phyloP scores from a whole-genome alignment of 163 green algal species.

The Scenedesmus sp. region DNA sequence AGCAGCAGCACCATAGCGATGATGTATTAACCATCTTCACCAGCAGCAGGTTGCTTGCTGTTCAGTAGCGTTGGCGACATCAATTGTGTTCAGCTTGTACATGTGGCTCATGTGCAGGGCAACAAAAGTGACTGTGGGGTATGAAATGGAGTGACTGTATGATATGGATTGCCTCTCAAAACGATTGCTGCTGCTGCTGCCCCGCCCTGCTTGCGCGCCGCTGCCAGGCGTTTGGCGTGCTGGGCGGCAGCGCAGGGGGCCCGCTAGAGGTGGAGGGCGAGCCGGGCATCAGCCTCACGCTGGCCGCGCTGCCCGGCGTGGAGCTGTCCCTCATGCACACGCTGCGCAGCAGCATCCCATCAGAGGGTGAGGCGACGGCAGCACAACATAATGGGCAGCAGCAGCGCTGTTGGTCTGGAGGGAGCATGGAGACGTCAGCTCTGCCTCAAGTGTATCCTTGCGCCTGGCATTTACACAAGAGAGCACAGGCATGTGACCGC shows the following conservation, averaged over 20 bases:
- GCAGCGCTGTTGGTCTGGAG: neutral
- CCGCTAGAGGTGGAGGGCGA: conserved; percentile 42
- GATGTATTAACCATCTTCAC: neutral
- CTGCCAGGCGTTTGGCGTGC: conserved; percentile 44
- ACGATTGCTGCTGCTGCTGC: neutral
- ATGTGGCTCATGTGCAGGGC: neutral
- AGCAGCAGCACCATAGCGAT: neutral
- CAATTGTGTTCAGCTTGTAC: neutral
- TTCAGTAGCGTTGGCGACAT: neutral
- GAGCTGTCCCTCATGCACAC: conserved; percentile 50
- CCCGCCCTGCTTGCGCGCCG: neutral
- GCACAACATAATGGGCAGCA: neutral
- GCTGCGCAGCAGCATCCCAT: conserved; percentile 47
- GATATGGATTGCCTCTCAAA: no score
- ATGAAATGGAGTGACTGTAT: no score
- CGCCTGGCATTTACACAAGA: neutral
- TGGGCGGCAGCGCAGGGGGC: conserved; percentile 22
- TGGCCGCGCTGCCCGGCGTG: conserved; percentile 35
- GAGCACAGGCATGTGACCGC: neutral
- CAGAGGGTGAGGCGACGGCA: conserved; percentile 19
- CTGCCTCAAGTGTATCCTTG: neutral
- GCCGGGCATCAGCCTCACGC: conserved; percentile 38
- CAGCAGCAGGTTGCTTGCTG: neutral
- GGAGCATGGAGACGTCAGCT: neutral
- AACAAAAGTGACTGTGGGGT: no score